phyloP scores from a whole-genome alignment of 805 yeast genomes.

The Lipomyces kockii region DNA sequence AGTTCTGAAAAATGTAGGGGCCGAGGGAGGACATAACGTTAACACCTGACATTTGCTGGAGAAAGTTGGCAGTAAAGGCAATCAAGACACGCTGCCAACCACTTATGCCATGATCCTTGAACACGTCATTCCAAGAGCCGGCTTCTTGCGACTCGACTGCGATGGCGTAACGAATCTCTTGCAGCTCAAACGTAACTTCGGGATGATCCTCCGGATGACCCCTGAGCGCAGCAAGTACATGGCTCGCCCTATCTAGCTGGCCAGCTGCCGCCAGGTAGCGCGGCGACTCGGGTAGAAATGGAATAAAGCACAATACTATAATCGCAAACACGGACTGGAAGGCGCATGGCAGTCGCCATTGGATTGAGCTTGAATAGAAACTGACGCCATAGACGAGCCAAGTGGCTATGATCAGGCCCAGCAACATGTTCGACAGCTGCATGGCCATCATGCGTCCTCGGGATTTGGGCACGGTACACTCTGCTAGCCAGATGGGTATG shows the following conservation, averaged over 20 bases:
- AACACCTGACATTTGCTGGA: constrained; percentile 51
- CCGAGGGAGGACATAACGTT: constrained; percentile 40
- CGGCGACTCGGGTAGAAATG: constrained; percentile 76
- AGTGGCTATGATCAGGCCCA: constrained; percentile 73
- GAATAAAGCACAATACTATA: constrained; percentile 55
- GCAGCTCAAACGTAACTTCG: constrained; percentile 17
- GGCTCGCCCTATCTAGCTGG: constrained; percentile 56
- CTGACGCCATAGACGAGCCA: constrained; percentile 71
- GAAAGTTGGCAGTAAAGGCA: constrained; percentile 52
- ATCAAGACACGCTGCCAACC: constrained; percentile 54
- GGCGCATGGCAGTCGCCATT: constrained; percentile 57
- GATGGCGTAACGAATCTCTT: constrained; percentile 27
- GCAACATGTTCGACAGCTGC: constrained; percentile 71
- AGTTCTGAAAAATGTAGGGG: constrained; percentile 34
- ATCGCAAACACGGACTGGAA: constrained; percentile 64
- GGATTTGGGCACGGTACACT: constrained; percentile 75
- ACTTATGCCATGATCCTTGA: constrained; percentile 51
- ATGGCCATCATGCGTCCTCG: constrained; percentile 73
- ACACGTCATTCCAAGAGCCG: constrained; percentile 27
- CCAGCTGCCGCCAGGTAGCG: constrained; percentile 67
- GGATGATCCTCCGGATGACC: constrained; percentile 52
- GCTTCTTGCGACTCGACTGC: constrained; percentile 25
- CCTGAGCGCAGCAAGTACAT: constrained; percentile 73
- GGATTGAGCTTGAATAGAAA: constrained; percentile 39
- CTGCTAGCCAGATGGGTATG: constrained; percentile 64